Evolutionary conservation across 306 rosid genomes (phyloP).

Genomic region (Cucurbita ficifolia): DNA sequence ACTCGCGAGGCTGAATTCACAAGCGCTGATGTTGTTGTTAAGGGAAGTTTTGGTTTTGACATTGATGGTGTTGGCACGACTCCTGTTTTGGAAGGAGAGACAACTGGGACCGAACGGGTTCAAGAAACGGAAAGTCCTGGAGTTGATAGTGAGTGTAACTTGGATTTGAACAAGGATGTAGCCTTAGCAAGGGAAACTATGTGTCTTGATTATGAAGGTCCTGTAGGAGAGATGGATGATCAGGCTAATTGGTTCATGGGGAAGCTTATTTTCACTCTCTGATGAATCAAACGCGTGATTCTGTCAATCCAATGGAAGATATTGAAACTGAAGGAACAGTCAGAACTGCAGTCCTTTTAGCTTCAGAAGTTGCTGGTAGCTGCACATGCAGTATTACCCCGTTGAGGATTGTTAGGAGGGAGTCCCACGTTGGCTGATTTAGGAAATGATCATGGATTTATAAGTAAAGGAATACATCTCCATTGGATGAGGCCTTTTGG

Average conservation of each 20-base stretch:
- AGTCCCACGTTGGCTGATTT: too few species aligned
- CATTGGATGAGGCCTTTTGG: too few species aligned
- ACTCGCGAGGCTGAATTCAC: slow-evolving; percentile 77
- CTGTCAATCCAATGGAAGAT: slow-evolving; percentile 38
- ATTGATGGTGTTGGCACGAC: slow-evolving; percentile 42
- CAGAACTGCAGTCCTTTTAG: slow-evolving; percentile 62
- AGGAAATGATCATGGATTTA: too few species aligned
- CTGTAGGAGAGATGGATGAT: slow-evolving; percentile 43
- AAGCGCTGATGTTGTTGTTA: slow-evolving; percentile 39
- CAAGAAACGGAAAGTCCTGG: slow-evolving; percentile 68
- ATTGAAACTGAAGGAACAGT: slow-evolving; percentile 44
- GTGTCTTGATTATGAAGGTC: slow-evolving; percentile 59
- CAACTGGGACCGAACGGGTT: slow-evolving; percentile 47
- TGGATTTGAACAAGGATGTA: slow-evolving; percentile 37
- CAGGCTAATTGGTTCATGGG: slow-evolving; percentile 25
- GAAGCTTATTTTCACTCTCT: slow-evolving; percentile 28
- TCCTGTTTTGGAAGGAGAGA: slow-evolving; percentile 44
- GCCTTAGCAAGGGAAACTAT: slow-evolving; percentile 47
- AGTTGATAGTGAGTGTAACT: slow-evolving; percentile 26
- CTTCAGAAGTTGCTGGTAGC: slow-evolving; percentile 89
- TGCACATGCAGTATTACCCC: slow-evolving; percentile 87
- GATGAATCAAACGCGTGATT: slow-evolving; percentile 31
- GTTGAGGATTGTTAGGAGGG: too few species aligned
- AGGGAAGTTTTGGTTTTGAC: slow-evolving; percentile 65
- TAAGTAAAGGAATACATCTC: too few species aligned